Conservation (phyloP, 305 asterid genomes). For the Salvia sclarea region DNA sequence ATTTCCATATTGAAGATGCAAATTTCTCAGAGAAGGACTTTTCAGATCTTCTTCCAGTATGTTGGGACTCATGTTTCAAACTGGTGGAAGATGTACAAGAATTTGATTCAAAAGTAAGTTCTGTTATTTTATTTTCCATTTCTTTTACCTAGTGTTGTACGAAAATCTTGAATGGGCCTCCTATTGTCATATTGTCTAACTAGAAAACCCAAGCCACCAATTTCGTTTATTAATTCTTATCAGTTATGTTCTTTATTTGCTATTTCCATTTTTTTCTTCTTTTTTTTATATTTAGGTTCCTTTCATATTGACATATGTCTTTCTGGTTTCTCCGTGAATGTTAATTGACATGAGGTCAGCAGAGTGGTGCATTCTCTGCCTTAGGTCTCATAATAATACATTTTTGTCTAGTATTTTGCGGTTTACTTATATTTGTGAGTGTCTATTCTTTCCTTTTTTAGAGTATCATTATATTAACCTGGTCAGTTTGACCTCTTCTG, state of each 20-base stretch:
- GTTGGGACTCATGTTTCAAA: conserved; percentile 92
- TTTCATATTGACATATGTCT: neutral
- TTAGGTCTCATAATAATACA: neutral
- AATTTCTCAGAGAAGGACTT: conserved; percentile 85
- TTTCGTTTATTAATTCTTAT: neutral
- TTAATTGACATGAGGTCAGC: neutral
- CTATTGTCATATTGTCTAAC: conserved; percentile 12
- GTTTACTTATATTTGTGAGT: conserved; percentile 2
- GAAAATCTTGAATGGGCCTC: conserved; percentile 24
- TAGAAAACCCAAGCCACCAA: neutral
- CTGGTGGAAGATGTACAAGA: conserved; percentile 90
- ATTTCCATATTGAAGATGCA: conserved; percentile 92
- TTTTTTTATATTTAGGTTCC: conserved; percentile 17
- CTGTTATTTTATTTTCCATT: conserved; percentile 8
- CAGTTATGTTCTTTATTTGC: conserved; percentile 5
- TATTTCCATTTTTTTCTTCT: conserved; percentile 6
- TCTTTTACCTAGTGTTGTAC: conserved; percentile 2
- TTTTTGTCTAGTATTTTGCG: neutral
- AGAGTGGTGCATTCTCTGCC: conserved; percentile 1
- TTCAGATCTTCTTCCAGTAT: conserved; percentile 75
- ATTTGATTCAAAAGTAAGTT: conserved; percentile 87
- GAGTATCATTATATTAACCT: conserved; percentile 7
- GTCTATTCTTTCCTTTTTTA: conserved; percentile 16
- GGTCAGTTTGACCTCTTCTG: conserved; percentile 19
- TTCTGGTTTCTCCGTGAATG: neutral